Evolutionary conservation across 202 grass and related monocot species (phyloP).

Genomic region (Elaeis oleifera): DNA sequence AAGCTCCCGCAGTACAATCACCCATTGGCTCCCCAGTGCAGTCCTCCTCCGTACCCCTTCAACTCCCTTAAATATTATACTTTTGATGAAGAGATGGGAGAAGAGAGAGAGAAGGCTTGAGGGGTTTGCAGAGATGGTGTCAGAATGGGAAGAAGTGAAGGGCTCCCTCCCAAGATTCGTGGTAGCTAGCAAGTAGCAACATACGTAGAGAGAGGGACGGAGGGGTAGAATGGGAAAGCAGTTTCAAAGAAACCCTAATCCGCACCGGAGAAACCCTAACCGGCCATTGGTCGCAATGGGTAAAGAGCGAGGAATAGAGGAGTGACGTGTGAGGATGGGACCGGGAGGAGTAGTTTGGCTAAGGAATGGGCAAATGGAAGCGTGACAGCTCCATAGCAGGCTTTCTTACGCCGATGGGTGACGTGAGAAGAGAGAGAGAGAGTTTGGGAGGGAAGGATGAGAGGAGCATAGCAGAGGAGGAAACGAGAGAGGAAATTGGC

Average conservation of each 20-base stretch:
- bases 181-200: slow-evolving; percentile 15
- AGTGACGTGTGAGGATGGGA: slow-evolving; percentile 1
- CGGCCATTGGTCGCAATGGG: slow-evolving; percentile 15
- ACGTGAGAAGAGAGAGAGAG: slow-evolving; percentile 27
- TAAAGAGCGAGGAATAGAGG: neutral
- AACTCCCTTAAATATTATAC: neutral
- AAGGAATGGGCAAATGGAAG: slow-evolving; percentile 24
- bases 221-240: neutral
- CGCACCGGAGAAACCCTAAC: slow-evolving; percentile 6
- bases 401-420: slow-evolving; percentile 28
- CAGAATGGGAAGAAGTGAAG: slow-evolving; percentile 14
- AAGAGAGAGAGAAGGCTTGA: too few relatives aligned
- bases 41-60: neutral
- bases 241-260: slow-evolving; percentile 33
- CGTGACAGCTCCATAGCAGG: slow-evolving; percentile 24
- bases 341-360: neutral
- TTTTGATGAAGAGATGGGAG: neutral
- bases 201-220: neutral
- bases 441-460: neutral
- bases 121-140: slow-evolving; percentile 24
- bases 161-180: slow-evolving; percentile 22
- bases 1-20: neutral
- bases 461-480: neutral
- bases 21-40: slow-evolving; percentile 14
- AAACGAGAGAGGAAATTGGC: slow-evolving; percentile 26